These are phyloP conservation scores for Mycosphaerella sp. DNA, from an alignment of 2,329 filamentous ascomycete species.

Conservation along the genomic window DNA sequence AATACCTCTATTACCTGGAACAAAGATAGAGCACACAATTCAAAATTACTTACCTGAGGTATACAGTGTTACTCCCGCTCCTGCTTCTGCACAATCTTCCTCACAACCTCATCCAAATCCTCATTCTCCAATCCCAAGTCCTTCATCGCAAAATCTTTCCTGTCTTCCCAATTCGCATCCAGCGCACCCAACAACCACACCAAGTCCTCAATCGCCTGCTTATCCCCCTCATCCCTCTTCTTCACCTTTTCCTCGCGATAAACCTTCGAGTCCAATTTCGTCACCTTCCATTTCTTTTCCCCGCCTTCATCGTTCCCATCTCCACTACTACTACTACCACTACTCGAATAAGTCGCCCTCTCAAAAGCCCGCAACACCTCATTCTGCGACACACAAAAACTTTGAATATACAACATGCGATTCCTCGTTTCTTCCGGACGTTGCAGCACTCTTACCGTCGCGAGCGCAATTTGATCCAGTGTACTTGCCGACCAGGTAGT, in stretches of 20 bases:
- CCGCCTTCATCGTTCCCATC: no score
- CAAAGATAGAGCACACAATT: no score
- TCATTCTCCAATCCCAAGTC: constrained; percentile 39
- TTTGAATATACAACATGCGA: constrained; percentile 52
- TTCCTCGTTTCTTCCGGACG: constrained; percentile 50
- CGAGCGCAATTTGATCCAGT: constrained; percentile 46
- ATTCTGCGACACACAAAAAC: constrained; percentile 53
- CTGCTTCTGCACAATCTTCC: constrained; percentile 27
- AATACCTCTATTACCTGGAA: no score
- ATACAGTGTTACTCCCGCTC: neutral
- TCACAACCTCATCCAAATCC: constrained; percentile 35
- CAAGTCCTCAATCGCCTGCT: constrained; percentile 27
- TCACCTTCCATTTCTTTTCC: constrained; percentile 44
- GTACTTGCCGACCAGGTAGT: constrained; percentile 48
- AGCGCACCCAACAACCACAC: constrained; percentile 30
- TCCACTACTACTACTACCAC: constrained; percentile 23
- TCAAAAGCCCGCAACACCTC: constrained; percentile 51
- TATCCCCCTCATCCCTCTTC: constrained; percentile 36
- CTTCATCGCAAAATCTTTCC: constrained; percentile 38
- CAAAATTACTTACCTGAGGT: no score
- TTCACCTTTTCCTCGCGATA: constrained; percentile 30
- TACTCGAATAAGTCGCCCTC: constrained; percentile 40
- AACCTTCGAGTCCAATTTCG: constrained; percentile 33
- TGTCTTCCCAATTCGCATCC: constrained; percentile 29
- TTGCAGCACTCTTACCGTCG: constrained; percentile 47